These are phyloP conservation scores for Alternaria viburni DNA, from an alignment of 2,329 filamentous ascomycete species.

Conservation along the genomic window DNA sequence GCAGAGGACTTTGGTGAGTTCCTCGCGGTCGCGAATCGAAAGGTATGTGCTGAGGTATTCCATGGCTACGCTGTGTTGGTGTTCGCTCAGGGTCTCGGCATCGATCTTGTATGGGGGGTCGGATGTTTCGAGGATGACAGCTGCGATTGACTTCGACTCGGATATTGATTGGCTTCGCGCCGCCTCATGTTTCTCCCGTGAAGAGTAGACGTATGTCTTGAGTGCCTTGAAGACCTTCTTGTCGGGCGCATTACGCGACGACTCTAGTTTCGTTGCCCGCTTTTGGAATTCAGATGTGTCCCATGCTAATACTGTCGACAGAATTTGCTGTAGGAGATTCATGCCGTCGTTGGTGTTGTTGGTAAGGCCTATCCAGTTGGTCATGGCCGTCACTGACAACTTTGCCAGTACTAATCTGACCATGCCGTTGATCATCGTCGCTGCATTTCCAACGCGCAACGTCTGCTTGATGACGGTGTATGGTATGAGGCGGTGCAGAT, in stretches of 20 bases:
- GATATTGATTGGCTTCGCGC: constrained; percentile 62
- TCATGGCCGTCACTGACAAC: constrained; percentile 73
- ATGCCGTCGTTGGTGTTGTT: constrained; percentile 76
- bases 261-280: constrained; percentile 68
- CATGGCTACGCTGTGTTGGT: constrained; percentile 68
- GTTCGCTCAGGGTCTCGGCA: constrained; percentile 58
- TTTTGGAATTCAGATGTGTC: constrained; percentile 74
- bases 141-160: constrained; percentile 67
- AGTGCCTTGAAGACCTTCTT: constrained; percentile 69
- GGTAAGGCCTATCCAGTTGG: constrained; percentile 80
- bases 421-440: constrained; percentile 81
- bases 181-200: constrained; percentile 64
- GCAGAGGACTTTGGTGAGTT: constrained; percentile 71
- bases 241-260: constrained; percentile 62
- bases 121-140: constrained; percentile 66
- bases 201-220: constrained; percentile 61
- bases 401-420: constrained; percentile 77
- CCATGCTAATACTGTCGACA: constrained; percentile 75
- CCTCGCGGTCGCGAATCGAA: constrained; percentile 74
- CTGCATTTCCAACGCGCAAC: constrained; percentile 76
- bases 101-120: constrained; percentile 49
- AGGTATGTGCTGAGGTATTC: constrained; percentile 76
- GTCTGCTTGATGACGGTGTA: constrained; percentile 77
- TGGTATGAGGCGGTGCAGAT: constrained; percentile 72
- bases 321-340: constrained; percentile 80